Conservation (phyloP, 1,284 basidiomycete genomes). For the Fistulina hepatica region DNA sequence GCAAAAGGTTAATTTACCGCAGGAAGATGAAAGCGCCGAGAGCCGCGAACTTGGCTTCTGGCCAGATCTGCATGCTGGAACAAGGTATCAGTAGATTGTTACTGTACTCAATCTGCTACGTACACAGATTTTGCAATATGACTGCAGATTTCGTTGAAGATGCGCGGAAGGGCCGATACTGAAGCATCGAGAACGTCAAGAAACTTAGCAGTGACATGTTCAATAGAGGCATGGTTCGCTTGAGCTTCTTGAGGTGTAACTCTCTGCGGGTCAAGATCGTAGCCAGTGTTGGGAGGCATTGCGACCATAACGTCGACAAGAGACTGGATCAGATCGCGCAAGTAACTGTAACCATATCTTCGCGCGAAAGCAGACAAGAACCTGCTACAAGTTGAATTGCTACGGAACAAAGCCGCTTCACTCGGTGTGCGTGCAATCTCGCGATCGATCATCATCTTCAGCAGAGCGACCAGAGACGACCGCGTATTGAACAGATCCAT, state of each 20-base stretch:
- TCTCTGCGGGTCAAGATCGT: conserved; percentile 70
- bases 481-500: conserved; percentile 80
- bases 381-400: conserved; percentile 78
- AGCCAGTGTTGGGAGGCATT: conserved; percentile 64
- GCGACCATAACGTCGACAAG: conserved; percentile 64
- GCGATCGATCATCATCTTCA: conserved; percentile 77
- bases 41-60: conserved; percentile 76
- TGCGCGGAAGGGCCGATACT: conserved; percentile 31
- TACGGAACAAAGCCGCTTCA: conserved; percentile 73
- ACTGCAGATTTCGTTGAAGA: conserved; percentile 81
- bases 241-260: conserved; percentile 49
- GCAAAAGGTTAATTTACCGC: conserved; percentile 33
- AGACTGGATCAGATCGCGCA: conserved; percentile 67
- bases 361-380: conserved; percentile 78
- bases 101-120: conserved; percentile 22
- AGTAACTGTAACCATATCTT: conserved; percentile 82
- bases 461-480: conserved; percentile 57
- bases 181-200: conserved; percentile 58
- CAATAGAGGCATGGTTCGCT: conserved; percentile 64
- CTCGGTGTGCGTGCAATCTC: conserved; percentile 70
- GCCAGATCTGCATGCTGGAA: conserved; percentile 55
- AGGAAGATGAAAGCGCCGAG: conserved; percentile 89
- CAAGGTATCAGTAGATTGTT: conserved; percentile 8
- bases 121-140: conserved; percentile 78
- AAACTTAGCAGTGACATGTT: conserved; percentile 68